Conservation (phyloP, 2,329 filamentous ascomycete species). For the Aureobasidium sp. region DNA sequence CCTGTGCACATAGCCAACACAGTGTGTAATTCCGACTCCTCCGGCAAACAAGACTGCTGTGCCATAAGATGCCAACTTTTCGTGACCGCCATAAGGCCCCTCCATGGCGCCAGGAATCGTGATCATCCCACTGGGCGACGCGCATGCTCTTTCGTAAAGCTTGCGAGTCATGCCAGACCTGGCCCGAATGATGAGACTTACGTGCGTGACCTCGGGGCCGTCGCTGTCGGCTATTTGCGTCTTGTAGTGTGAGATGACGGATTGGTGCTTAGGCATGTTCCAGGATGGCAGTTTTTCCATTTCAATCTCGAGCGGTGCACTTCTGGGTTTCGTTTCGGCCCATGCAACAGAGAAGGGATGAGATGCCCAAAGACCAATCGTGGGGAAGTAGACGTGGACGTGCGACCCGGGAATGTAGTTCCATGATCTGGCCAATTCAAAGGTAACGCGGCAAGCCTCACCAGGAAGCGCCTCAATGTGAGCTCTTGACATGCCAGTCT, state of each 20-base stretch:
- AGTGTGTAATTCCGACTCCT: conserved; percentile 74
- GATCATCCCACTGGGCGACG: conserved; percentile 54
- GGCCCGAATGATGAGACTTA: conserved; percentile 67
- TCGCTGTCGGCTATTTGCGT: conserved; percentile 18
- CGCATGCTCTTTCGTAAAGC: conserved; percentile 60
- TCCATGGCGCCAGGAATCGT: conserved; percentile 62
- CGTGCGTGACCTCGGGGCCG: conserved; percentile 33
- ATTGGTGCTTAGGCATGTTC: conserved; percentile 16
- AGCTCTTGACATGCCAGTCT: conserved; percentile 44
- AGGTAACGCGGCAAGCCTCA: conserved; percentile 55
- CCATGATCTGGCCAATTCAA: conserved; percentile 50
- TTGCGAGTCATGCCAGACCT: conserved; percentile 66
- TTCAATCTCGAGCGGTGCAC: conserved; percentile 27
- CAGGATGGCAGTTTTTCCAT: conserved; percentile 28
- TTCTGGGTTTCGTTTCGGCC: conserved; percentile 30
- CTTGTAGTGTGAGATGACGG: conserved; percentile 6
- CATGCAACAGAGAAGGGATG: conserved; percentile 48
- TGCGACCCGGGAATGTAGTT: conserved; percentile 51
- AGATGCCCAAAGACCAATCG: conserved; percentile 35
- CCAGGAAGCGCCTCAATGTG: conserved; percentile 53
- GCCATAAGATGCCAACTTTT: conserved; percentile 66
- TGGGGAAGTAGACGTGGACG: conserved; percentile 55
- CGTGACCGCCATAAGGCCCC: conserved; percentile 68
- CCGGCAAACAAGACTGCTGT: conserved; percentile 74
- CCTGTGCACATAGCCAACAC: conserved; percentile 66